Base-by-base conservation (phyloP, 768 basidiomycete genomes). In the Auriscalpium vulgare region DNA sequence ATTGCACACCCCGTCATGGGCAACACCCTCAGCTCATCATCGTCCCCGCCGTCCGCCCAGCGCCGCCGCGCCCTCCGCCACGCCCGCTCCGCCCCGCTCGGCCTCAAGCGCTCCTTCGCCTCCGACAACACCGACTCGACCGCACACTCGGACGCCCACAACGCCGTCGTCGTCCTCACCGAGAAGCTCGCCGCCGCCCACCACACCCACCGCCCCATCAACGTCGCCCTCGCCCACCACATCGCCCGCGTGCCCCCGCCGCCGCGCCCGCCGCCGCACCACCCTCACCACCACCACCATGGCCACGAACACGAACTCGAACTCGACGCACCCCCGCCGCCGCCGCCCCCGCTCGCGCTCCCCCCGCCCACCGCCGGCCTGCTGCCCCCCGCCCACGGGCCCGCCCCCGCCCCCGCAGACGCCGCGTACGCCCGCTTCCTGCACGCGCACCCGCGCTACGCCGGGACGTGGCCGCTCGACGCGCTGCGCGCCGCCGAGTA, bases 401-500 rank as follows among this genome's bases (percentile, higher is more conserved):
- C 52, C 43, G 36, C 54, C 23, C 29, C 57, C 3, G 40, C 47
- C 37, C 11, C 38, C 10, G 16, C 37, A 9, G 56, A 57, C 37
- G 13, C 47, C 16, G 60, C 59, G 37, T 57, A 59, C 19, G 53
- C 50, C 37, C 59, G 47, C 37, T 62, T 62, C 55, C 61, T 62
- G 23, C 58, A 57, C n/a, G 51, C 54, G 6, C 66, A 66, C 51
- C 75, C 73, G 68, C 84, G 86, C 67, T 89, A 87, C 61, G 76
- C 76, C 49, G 73, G 73, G 14, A 88, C 87, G 8, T 85, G 85
- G 82, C 84, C 84, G 55, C 66, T 89, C 54, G 87, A 89, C 63
- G 75, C 79, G 0, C 76, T 88, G 14, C 80, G 86, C 49, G 74
- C 77, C 59, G 82, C 77, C 0, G 85, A 89, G 67, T 87, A 79